Evolutionary conservation across 768 basidiomycete species (phyloP).

Genomic region (Phanerochaete carnosa): DNA sequence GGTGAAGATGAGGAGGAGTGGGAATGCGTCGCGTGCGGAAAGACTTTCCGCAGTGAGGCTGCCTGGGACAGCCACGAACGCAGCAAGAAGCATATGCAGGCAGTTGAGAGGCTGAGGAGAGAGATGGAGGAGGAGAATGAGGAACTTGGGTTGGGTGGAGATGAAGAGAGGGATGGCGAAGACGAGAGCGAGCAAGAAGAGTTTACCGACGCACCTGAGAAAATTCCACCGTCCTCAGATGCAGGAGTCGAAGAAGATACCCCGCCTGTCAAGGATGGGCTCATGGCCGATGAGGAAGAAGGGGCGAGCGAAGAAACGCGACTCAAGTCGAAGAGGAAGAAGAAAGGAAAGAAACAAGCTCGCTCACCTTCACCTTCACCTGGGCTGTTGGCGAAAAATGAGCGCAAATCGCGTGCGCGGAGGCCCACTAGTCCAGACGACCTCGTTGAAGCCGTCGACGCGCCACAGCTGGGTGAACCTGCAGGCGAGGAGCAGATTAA

Average conservation of each 20-base stretch:
- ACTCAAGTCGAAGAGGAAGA: neutral
- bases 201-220: neutral
- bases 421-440: neutral
- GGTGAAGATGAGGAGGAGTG: conserved; percentile 69
- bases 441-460: neutral
- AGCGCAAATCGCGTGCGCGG: conserved; percentile 1
- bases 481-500: neutral
- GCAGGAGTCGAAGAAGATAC: neutral
- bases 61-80: conserved; percentile 97
- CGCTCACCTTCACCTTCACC: neutral
- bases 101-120: conserved; percentile 71
- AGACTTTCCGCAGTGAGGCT: conserved; percentile 86
- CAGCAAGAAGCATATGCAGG: conserved; percentile 90
- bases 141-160: conserved; percentile 47
- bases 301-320: neutral
- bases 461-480: neutral
- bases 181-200: neutral
- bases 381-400: conserved; percentile 12
- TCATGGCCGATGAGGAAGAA: neutral
- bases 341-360: conserved; percentile 10
- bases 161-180: conserved; percentile 5
- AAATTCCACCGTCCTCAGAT: neutral
- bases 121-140: conserved; percentile 78
- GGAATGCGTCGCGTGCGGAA: conserved; percentile 95
- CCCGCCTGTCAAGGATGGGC: neutral